phyloP scores from a whole-genome alignment of 371 early-diverging fungal species.

The Chytridiales sp. region DNA sequence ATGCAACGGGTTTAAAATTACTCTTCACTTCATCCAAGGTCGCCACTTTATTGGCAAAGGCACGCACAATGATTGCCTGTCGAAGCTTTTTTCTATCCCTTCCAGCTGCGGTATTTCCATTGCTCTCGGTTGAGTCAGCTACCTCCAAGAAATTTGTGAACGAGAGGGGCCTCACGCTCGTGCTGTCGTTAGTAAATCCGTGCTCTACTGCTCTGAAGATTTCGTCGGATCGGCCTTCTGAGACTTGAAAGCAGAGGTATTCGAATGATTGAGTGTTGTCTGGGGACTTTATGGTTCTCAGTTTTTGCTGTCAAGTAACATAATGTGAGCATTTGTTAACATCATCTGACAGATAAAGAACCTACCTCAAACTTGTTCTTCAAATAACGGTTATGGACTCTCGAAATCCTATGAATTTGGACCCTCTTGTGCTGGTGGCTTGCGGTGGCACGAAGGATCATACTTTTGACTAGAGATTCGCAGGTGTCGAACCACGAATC shows the following conservation, averaged over 20 bases:
- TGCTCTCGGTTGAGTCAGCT: constrained; percentile 12
- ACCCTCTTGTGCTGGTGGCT: constrained; percentile 28
- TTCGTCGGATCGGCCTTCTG: constrained; percentile 26
- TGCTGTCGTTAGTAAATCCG: constrained; percentile 28
- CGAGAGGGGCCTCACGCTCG: background rate
- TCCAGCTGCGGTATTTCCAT: background rate
- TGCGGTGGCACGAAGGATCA: constrained; percentile 34
- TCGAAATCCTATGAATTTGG: constrained; percentile 49
- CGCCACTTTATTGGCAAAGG: constrained; percentile 15
- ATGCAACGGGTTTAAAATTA: background rate
- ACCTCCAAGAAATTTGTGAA: constrained; percentile 40
- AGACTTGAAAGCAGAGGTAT: constrained; percentile 35
- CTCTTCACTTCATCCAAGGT: constrained; percentile 6
- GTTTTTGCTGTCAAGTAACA: constrained; percentile 9
- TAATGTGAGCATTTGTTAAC: background rate
- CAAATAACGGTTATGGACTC: constrained; percentile 47
- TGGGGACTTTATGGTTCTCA: constrained; percentile 10
- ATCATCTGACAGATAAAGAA: background rate
- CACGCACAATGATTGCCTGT: constrained; percentile 36
- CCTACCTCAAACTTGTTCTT: constrained; percentile 46
- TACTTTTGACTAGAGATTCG: constrained; percentile 41
- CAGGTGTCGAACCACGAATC: constrained; percentile 44
- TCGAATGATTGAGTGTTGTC: constrained; percentile 28
- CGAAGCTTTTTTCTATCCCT: constrained; percentile 25
- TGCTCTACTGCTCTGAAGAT: constrained; percentile 42